A percentile compares a stretch with the other conserved stretches of the same genome.
Evolutionary conservation across 306 rosid species (phyloP).

Genomic region (Prunus persica): Prunus_persica_NCBIv2 NC_034009.1:5037001-5037500

Average conservation of each 20-base stretch:
- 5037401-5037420: neutral
- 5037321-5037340: neutral
- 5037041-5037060: neutral
- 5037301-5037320: neutral
- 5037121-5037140: neutral
- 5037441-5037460: neutral
- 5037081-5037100: neutral
- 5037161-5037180: too few species aligned
- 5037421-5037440: neutral
- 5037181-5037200: neutral
- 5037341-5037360: too few species aligned
- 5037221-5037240: neutral
- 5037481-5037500: neutral
- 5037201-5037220: neutral
- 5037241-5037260: neutral
- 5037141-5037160: neutral
- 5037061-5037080: neutral
- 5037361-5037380: neutral
- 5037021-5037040: neutral
- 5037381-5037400: neutral
- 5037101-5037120: neutral
- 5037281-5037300: neutral
- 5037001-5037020: neutral
- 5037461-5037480: neutral
- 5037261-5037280: neutral